phyloP scores from a whole-genome alignment of 768 basidiomycete species.

The Naematelia encephala region DNA sequence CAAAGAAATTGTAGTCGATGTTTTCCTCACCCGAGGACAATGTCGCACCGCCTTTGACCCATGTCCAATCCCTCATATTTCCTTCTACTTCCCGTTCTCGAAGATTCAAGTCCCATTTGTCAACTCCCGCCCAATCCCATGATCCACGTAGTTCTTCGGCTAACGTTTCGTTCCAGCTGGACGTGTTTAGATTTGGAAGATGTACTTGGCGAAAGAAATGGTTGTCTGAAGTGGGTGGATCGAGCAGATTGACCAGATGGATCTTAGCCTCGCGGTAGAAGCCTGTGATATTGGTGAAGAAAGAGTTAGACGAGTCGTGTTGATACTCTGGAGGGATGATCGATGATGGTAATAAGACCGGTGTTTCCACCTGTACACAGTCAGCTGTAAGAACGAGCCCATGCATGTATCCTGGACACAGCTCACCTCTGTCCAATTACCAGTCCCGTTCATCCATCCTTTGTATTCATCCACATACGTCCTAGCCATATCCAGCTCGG shows the following conservation, averaged over 20 bases:
- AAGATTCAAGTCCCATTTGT: slow-evolving; percentile 41
- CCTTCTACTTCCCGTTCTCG: slow-evolving; percentile 13
- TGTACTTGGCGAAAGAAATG: not conserved
- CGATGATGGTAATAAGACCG: slow-evolving; percentile 15
- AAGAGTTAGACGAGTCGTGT: slow-evolving; percentile 8
- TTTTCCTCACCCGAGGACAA: slow-evolving; percentile 15
- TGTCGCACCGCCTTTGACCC: slow-evolving; percentile 35
- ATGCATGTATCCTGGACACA: not conserved
- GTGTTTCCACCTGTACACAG: slow-evolving; percentile 24
- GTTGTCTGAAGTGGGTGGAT: slow-evolving; percentile 3
- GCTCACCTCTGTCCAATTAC: slow-evolving; percentile 41
- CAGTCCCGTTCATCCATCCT: slow-evolving; percentile 32
- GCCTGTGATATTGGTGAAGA: slow-evolving; percentile 45
- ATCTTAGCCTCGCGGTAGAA: slow-evolving; percentile 41
- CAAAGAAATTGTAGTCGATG: slow-evolving; percentile 42
- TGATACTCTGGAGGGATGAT: slow-evolving; percentile 30
- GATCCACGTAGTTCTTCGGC: slow-evolving; percentile 28
- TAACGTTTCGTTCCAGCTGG: slow-evolving; percentile 35
- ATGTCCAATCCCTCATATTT: slow-evolving; percentile 31
- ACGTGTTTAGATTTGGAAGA: not conserved
- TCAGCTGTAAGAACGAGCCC: not conserved
- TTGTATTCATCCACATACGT: slow-evolving; percentile 29
- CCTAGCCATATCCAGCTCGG: slow-evolving; percentile 34
- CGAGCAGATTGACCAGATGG: slow-evolving; percentile 26
- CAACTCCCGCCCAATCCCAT: slow-evolving; percentile 31